phyloP scores from a whole-genome alignment of 257 asterid species.

The Forsythia viridissima region DNA sequence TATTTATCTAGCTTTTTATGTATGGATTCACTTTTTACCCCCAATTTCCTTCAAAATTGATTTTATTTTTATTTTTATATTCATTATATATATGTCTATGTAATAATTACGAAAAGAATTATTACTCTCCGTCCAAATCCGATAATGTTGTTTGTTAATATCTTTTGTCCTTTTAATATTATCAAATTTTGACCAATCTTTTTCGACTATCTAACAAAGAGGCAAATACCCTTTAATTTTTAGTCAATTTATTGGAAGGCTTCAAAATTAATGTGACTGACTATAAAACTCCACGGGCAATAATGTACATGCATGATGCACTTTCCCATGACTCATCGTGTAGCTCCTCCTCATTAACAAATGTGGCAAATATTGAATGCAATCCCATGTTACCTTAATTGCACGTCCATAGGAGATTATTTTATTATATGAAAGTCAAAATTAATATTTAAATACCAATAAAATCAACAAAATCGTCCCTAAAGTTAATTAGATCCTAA shows the following conservation, averaged over 20 bases:
- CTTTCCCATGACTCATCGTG: slow-evolving; percentile 27
- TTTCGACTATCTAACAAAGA: slow-evolving; percentile 4
- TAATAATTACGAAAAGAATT: too few relatives aligned
- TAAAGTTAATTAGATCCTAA: slow-evolving; percentile 3
- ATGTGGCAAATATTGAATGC: slow-evolving; percentile 32
- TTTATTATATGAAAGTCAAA: slow-evolving; percentile 22
- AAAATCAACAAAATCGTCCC: slow-evolving; percentile 20
- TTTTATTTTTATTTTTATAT: too few relatives aligned
- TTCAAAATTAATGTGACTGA: slow-evolving; percentile 29
- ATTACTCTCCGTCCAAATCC: too few relatives aligned
- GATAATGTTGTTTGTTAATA: too few relatives aligned
- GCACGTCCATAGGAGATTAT: slow-evolving; percentile 25
- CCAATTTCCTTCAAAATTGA: too few relatives aligned
- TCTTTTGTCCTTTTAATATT: too few relatives aligned
- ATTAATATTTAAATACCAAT: slow-evolving; percentile 10
- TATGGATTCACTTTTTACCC: too few relatives aligned
- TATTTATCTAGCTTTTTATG: too few relatives aligned
- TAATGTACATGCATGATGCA: slow-evolving; percentile 8
- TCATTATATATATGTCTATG: too few relatives aligned
- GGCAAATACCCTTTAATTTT: slow-evolving; percentile 6
- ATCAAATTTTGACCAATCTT: not conserved
- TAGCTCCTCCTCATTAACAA: slow-evolving; percentile 17
- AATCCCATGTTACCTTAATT: slow-evolving; percentile 38
- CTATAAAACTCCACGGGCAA: not conserved
- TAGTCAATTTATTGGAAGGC: slow-evolving; percentile 29